These are phyloP conservation scores for Fagopyrum esculentum DNA, from an alignment of 148 eudicot species.

Conservation along the genomic window DNA sequence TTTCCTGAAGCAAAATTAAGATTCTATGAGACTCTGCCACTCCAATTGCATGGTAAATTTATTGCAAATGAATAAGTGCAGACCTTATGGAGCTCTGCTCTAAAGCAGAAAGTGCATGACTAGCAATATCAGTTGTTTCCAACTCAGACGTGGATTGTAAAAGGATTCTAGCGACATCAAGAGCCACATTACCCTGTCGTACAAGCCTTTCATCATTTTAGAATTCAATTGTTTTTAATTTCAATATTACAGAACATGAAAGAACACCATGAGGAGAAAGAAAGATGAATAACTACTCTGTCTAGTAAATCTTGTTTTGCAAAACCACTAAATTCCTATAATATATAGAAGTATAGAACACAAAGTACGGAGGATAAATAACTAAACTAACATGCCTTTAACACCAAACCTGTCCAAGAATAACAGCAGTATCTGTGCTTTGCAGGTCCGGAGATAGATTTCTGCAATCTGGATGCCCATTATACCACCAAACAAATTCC, in stretches of 20 bases:
- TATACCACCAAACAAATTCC: slow-evolving; percentile 99
- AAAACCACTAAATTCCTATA: neutral
- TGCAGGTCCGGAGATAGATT: slow-evolving; percentile 66
- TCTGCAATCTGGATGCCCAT: slow-evolving; percentile 87
- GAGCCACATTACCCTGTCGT: slow-evolving; percentile 92
- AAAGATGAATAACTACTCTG: neutral
- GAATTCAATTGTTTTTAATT: neutral
- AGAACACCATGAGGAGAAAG: neutral
- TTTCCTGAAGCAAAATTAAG: slow-evolving; percentile 43
- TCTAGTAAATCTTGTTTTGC: neutral
- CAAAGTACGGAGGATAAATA: neutral
- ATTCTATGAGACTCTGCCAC: neutral
- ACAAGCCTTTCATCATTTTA: neutral
- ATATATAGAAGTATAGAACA: neutral
- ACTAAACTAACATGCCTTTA: neutral
- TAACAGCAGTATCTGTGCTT: slow-evolving; percentile 80
- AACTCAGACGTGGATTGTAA: slow-evolving; percentile 58
- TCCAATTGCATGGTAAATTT: neutral
- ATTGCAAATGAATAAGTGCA: slow-evolving; percentile 1
- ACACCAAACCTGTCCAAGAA: slow-evolving; percentile 83
- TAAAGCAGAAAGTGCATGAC: slow-evolving; percentile 67
- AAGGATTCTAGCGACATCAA: slow-evolving; percentile 90
- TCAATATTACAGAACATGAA: neutral
- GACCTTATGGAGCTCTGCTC: slow-evolving; percentile 80
- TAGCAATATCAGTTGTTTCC: slow-evolving; percentile 80